Conservation (phyloP, 2,329 filamentous ascomycete genomes). For the Talaromyces sp. region DNA sequence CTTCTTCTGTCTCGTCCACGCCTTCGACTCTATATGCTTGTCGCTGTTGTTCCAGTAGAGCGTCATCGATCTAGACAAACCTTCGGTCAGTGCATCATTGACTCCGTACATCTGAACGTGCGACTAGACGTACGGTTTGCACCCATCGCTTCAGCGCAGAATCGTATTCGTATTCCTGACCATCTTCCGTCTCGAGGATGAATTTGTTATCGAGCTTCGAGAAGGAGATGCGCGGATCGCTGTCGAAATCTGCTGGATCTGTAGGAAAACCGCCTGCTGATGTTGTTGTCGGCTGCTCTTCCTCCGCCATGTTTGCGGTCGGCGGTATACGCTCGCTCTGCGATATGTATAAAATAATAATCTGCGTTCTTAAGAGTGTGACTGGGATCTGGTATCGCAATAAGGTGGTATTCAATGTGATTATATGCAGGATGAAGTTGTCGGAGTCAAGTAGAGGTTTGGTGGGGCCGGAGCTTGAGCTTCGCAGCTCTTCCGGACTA, state of each 20-base stretch:
- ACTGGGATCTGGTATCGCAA: not conserved
- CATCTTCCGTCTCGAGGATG: slow-evolving; percentile 79
- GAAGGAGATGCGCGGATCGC: slow-evolving; percentile 79
- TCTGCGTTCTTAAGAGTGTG: not conserved
- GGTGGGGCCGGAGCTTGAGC: slow-evolving; percentile 11
- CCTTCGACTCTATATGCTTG: slow-evolving; percentile 59
- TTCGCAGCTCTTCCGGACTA: not conserved
- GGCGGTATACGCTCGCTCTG: not conserved
- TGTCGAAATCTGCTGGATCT: slow-evolving; percentile 66
- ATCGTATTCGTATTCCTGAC: slow-evolving; percentile 82
- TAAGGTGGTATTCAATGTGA: not conserved
- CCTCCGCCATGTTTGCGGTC: slow-evolving; percentile 12
- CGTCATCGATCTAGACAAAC: slow-evolving; percentile 55
- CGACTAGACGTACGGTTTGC: slow-evolving; percentile 52
- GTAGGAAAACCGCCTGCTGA: slow-evolving; percentile 45
- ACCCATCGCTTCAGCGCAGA: slow-evolving; percentile 70
- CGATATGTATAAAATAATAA: not conserved
- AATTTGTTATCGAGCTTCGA: slow-evolving; percentile 79
- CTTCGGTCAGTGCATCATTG: not conserved
- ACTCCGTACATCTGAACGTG: not conserved
- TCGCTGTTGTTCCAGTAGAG: slow-evolving; percentile 58
- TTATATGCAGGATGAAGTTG: not conserved
- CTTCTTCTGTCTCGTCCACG: slow-evolving; percentile 55
- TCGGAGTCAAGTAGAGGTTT: not conserved
- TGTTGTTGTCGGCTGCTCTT: not conserved